Conservation (phyloP, 208 protist species). For the Trypanosoma avium region DNA sequence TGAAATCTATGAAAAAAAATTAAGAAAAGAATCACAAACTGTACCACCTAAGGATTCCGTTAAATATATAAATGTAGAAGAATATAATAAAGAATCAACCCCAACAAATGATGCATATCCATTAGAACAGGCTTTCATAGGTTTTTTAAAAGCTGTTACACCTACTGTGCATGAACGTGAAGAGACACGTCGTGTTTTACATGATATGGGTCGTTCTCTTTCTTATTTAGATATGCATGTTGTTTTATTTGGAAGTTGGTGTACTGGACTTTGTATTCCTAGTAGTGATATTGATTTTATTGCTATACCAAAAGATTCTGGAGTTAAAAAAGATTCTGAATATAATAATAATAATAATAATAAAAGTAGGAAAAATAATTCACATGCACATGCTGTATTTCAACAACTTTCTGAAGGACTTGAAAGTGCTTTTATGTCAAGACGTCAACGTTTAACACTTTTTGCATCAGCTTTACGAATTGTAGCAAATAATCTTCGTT, state of each 20-base stretch:
- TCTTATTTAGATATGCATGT: slow-evolving; percentile 34
- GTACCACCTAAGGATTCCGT: no score
- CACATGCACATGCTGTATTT: neutral
- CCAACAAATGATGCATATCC: slow-evolving; percentile 16
- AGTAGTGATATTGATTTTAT: slow-evolving; percentile 87
- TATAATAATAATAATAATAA: neutral
- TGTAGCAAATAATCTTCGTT: slow-evolving; percentile 52
- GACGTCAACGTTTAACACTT: slow-evolving; percentile 16
- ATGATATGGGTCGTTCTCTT: slow-evolving; percentile 40
- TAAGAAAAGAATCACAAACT: no score
- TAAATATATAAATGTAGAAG: no score
- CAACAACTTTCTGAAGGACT: neutral
- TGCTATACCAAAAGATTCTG: slow-evolving; percentile 38
- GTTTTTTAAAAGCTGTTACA: slow-evolving; percentile 47
- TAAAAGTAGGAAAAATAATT: neutral
- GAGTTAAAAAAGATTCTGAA: neutral
- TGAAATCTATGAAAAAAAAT: no score
- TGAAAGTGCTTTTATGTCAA: neutral
- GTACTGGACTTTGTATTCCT: slow-evolving; percentile 68
- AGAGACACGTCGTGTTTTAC: slow-evolving; percentile 37
- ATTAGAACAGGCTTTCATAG: slow-evolving; percentile 45
- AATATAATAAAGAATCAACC: no score
- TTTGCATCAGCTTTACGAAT: slow-evolving; percentile 34
- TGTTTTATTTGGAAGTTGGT: slow-evolving; percentile 75
- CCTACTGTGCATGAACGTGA: slow-evolving; percentile 34